Evolutionary conservation across 23 red algal genomes (phyloP).

Genomic region (Agarophyton chilense): DNA sequence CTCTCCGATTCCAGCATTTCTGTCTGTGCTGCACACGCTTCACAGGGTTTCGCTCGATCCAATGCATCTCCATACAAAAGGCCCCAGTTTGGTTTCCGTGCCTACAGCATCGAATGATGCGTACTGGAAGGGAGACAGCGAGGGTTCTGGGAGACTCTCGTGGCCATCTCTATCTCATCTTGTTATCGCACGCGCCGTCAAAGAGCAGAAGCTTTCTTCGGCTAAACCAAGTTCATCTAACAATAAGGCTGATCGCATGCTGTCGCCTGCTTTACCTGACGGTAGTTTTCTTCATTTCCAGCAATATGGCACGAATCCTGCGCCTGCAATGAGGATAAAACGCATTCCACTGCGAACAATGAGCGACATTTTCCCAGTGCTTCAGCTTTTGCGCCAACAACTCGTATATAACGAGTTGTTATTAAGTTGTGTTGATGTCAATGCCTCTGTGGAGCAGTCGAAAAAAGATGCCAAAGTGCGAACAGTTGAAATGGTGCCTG

Average conservation of each 20-base stretch:
- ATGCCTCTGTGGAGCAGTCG: neutral
- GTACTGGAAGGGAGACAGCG: neutral
- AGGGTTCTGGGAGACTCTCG: neutral
- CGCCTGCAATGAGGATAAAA: conserved; percentile 27
- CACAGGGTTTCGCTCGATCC: conserved; percentile 10
- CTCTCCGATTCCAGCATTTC: conserved; percentile 34
- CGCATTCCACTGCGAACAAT: conserved; percentile 49
- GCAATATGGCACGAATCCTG: conserved; percentile 27
- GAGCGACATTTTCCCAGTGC: conserved; percentile 42
- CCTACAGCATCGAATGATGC: neutral
- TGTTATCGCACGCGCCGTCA: neutral
- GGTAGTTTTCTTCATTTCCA: conserved; percentile 39
- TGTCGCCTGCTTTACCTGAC: conserved; percentile 26
- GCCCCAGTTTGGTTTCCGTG: neutral
- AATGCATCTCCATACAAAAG: neutral
- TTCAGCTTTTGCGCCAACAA: conserved; percentile 53
- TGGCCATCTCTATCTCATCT: conserved; percentile 34
- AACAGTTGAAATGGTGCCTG: conserved; percentile 50
- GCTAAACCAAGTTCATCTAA: neutral
- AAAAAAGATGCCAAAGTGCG: neutral
- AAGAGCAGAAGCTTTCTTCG: neutral
- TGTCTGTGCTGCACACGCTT: conserved; percentile 46
- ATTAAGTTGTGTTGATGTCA: conserved; percentile 44
- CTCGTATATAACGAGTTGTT: conserved; percentile 72
- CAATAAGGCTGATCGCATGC: neutral